Percentiles rank a stretch among this genome's conserved stretches.
These are phyloP conservation scores for Tricholoma bakamatsutake DNA, from an alignment of 768 basidiomycete species.

Conservation along the genomic window DNA sequence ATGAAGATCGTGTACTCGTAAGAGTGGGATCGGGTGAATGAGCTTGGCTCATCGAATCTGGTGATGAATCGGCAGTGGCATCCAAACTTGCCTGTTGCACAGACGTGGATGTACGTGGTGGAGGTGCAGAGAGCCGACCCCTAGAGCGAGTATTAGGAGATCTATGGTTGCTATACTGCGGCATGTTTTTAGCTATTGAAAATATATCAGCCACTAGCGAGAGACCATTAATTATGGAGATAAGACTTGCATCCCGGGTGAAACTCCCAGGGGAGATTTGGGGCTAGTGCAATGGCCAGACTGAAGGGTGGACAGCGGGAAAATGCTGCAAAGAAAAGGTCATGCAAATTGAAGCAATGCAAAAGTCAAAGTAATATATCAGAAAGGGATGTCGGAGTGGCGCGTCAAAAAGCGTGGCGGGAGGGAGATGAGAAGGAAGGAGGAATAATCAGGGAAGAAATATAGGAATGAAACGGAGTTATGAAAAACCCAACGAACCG, in stretches of 20 bases:
- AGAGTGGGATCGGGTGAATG: slow-evolving; percentile 15
- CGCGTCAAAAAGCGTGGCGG: not conserved
- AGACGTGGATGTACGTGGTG: not conserved
- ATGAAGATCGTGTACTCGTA: slow-evolving; percentile 1
- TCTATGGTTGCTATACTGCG: slow-evolving; percentile 16
- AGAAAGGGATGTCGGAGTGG: not conserved
- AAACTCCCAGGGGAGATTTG: slow-evolving; percentile 21
- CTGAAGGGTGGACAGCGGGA: slow-evolving; percentile 9
- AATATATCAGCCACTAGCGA: not conserved
- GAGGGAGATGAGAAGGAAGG: not conserved
- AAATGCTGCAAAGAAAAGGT: not conserved
- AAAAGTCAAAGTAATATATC: not conserved
- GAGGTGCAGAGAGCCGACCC: not conserved
- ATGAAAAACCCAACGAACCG: slow-evolving; percentile 13
- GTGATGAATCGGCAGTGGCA: slow-evolving; percentile 19
- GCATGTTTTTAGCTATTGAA: slow-evolving; percentile 23
- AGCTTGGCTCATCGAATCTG: slow-evolving; percentile 10
- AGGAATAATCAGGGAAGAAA: slow-evolving; percentile 6
- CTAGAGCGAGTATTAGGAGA: not conserved
- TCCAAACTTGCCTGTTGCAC: slow-evolving; percentile 11
- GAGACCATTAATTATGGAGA: not conserved
- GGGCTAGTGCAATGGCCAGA: slow-evolving; percentile 20
- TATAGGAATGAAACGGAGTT: slow-evolving; percentile 11
- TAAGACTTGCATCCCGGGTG: slow-evolving; percentile 19
- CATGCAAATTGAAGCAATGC: too few species aligned